phyloP scores from a whole-genome alignment of 768 basidiomycete species.

The Agrocybe pediades region DNA sequence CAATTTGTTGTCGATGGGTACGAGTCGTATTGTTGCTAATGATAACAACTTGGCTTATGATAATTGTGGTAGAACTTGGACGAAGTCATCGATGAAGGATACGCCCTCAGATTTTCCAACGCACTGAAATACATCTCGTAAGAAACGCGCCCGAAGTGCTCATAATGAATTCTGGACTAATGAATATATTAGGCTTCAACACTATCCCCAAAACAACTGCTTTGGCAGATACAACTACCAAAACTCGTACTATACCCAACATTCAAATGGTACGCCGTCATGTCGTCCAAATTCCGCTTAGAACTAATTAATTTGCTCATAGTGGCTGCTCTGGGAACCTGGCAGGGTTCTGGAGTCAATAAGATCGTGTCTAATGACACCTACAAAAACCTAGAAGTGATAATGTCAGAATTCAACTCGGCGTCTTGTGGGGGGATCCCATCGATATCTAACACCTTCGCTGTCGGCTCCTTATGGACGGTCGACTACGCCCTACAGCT shows the following conservation, averaged over 20 bases:
- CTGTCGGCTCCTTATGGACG: conserved; percentile 51
- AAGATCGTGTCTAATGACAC: conserved; percentile 31
- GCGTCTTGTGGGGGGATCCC: conserved; percentile 56
- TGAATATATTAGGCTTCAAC: conserved; percentile 39
- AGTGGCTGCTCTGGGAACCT: conserved; percentile 44
- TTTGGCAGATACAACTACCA: conserved; percentile 34
- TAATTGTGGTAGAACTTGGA: conserved; percentile 44
- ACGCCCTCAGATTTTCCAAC: conserved; percentile 33
- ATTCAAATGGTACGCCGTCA: conserved; percentile 42
- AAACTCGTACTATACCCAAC: conserved; percentile 45
- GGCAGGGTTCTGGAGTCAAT: conserved; percentile 47
- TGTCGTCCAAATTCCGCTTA: not conserved
- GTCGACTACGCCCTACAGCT: conserved; percentile 55
- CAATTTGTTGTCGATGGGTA: conserved; percentile 56
- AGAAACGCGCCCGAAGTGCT: conserved; percentile 14
- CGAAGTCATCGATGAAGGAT: conserved; percentile 43
- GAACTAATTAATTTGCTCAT: not conserved
- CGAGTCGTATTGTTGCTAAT: not conserved
- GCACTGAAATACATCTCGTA: conserved; percentile 52
- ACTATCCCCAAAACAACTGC: conserved; percentile 56
- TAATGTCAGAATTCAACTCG: conserved; percentile 58
- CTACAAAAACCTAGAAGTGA: conserved; percentile 33
- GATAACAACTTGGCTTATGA: not conserved
- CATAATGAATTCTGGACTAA: too few species aligned
- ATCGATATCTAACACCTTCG: conserved; percentile 51